Base-by-base conservation (phyloP, 495 filamentous ascomycete genomes). In the Trichoderma virens region DNA sequence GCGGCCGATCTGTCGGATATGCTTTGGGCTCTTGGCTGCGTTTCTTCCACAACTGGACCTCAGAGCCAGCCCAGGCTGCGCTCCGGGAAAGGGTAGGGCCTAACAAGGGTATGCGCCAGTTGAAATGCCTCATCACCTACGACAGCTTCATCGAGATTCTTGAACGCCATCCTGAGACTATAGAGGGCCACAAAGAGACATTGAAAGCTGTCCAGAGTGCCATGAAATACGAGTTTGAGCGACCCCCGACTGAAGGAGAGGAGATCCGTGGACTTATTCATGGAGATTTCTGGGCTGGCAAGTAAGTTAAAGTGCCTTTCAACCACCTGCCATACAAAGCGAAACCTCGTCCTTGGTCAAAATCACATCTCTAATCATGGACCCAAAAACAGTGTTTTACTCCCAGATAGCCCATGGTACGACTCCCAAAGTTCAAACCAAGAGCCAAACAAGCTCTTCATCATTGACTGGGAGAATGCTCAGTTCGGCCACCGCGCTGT, bases 211-310 rank as follows among this genome's bases (percentile, higher is more conserved):
- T 73, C 1, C 41, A 60, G 60, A 59, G 59, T 3, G 65, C 67
- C 25, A 75, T 75, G 0, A 67, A 64, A 0, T 65, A 64, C 2
- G 78, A 81, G 62, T 64, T 82, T 39, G 63, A 62, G 25, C 63
- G 61, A 39, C 11, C n/a, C 0, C 34, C 63, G 16, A 43, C 9
- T 3, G 70, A 77, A 16, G 67, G 43, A 3, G 27, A 66, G 2
- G 28, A 64, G 8, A 2, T 43, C 5, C 65, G 66, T 62, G 65
- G 69, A 1, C 5, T 80, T 2, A 82, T 85, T 38, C 84, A 85
- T 69, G 83, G 83, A 2, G 83, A 85, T 65, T 83, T 84, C 60
- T 86, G 83, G 80, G 76, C 76, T 20, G 82, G 82, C 11, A 86
- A 86, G 71, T 73, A 66, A 5, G 70, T 65, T 11, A 56, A 62